Conservation (phyloP, 2,329 filamentous ascomycete genomes). For the Periglandula ipomoeae region DNA sequence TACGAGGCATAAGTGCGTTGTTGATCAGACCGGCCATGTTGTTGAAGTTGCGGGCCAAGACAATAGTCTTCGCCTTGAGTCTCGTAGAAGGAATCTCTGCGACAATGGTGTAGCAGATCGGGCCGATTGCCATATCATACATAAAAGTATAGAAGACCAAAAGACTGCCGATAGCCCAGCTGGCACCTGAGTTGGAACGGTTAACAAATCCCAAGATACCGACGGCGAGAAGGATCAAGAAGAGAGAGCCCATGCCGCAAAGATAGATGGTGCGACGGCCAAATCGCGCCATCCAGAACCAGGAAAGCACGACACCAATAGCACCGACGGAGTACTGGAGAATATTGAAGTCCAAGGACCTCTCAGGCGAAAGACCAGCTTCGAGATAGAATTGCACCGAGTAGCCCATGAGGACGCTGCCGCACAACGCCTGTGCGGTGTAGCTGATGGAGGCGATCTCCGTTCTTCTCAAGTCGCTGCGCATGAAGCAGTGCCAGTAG, state of each 20-base stretch:
- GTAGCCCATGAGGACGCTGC: conserved; percentile 43
- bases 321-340: conserved; percentile 37
- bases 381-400: conserved; percentile 43
- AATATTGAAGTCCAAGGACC: conserved; percentile 26
- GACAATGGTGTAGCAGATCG: conserved; percentile 29
- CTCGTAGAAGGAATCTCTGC: conserved; percentile 26
- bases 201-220: not conserved
- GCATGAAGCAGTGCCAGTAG: not conserved
- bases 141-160: conserved; percentile 29
- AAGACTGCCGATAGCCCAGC: conserved; percentile 26
- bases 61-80: conserved; percentile 14
- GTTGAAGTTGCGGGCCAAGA: conserved; percentile 12
- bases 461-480: conserved; percentile 21
- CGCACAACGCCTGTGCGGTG: conserved; percentile 44
- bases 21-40: conserved; percentile 12
- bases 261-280: conserved; percentile 35
- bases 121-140: conserved; percentile 34
- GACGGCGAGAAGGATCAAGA: conserved; percentile 19
- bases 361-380: conserved; percentile 35
- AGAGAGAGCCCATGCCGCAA: conserved; percentile 25
- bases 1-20: conserved; percentile 12
- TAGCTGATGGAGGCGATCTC: conserved; percentile 38
- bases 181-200: not conserved
- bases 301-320: conserved; percentile 32
- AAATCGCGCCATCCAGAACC: conserved; percentile 32